Evolutionary conservation across 2,329 filamentous ascomycete genomes (phyloP).

Genomic region (Lachnellula cervina): DNA sequence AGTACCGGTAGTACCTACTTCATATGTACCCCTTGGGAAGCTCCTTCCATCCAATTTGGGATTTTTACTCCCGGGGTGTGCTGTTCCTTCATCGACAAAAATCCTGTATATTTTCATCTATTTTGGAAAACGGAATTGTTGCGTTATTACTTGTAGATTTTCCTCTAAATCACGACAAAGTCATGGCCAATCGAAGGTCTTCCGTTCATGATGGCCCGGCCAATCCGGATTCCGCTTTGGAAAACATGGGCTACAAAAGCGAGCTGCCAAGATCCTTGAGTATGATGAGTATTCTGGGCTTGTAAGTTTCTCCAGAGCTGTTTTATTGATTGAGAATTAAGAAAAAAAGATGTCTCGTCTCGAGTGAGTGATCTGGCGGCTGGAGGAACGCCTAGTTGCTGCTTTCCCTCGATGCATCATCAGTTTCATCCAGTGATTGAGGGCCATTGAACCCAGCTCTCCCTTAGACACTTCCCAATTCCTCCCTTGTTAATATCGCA

Average conservation of each 20-base stretch:
- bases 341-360: not conserved
- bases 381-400: not conserved
- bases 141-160: too few species aligned
- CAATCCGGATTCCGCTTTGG: constrained; percentile 17
- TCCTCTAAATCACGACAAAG: not conserved
- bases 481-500: not conserved
- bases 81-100: not conserved
- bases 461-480: too few species aligned
- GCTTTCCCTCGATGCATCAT: not conserved
- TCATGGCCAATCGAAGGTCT: constrained; percentile 6
- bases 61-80: not conserved
- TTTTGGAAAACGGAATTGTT: too few species aligned
- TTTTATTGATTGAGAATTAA: not conserved
- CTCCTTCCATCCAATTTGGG: not conserved
- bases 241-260: constrained; percentile 56
- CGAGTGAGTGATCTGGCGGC: not conserved
- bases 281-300: constrained; percentile 64
- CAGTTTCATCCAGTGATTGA: too few species aligned
- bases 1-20: not conserved
- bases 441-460: too few species aligned
- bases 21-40: not conserved
- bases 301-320: constrained; percentile 22
- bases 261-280: constrained; percentile 62
- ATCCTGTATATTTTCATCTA: too few species aligned
- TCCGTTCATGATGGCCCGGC: constrained; percentile 13